phyloP scores from a whole-genome alignment of 306 rosid species.

The Citrullus mucosospermus region DNA sequence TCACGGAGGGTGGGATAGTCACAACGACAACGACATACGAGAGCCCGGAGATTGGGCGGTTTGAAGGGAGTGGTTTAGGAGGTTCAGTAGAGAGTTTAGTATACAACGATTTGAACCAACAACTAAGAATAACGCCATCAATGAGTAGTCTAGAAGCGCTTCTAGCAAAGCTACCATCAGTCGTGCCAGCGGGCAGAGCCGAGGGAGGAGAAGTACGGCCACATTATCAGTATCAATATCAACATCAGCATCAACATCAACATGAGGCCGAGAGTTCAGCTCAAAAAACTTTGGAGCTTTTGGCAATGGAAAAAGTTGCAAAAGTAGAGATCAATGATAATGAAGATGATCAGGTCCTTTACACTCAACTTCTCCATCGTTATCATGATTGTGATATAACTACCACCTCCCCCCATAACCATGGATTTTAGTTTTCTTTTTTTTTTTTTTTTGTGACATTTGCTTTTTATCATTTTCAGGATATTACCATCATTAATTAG shows the following conservation, averaged over 20 bases:
- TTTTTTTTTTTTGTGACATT: not conserved
- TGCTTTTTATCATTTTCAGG: not conserved
- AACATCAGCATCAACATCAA: not conserved
- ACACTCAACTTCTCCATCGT: conserved; percentile 12
- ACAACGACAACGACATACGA: conserved; percentile 5
- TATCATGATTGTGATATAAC: conserved; percentile 33
- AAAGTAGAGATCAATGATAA: conserved; percentile 47
- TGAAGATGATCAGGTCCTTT: conserved; percentile 17
- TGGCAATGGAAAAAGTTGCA: conserved; percentile 45
- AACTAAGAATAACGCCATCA: conserved; percentile 45
- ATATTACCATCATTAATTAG: not conserved
- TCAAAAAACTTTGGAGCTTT: conserved; percentile 31
- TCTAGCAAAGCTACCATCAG: conserved; percentile 59
- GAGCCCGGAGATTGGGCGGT: conserved; percentile 34
- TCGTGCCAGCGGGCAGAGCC: conserved; percentile 23
- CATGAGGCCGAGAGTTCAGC: conserved; percentile 4
- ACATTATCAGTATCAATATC: not conserved
- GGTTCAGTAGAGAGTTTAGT: conserved; percentile 11
- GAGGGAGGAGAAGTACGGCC: not conserved
- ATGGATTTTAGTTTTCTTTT: not conserved
- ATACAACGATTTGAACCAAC: conserved; percentile 26
- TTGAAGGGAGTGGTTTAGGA: conserved; percentile 18
- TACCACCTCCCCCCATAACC: conserved; percentile 11
- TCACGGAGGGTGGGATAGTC: not conserved
- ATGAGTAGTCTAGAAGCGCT: conserved; percentile 74